Percentiles rank a stretch among this genome's conserved stretches.
Conservation (phyloP, 768 basidiomycete genomes). For the Podaxis sp. region DNA sequence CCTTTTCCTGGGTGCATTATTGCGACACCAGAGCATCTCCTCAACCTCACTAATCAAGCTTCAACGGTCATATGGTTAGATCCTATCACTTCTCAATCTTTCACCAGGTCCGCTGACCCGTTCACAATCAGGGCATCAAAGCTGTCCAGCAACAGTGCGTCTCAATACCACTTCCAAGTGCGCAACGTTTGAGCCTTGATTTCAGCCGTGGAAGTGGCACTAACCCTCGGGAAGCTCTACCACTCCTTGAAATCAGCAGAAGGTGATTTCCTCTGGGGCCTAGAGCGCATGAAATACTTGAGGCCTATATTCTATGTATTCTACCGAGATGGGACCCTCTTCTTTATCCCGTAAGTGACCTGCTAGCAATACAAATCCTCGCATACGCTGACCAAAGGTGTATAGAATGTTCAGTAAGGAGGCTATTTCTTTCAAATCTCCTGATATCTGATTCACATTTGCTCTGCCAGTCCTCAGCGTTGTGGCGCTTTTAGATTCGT, state of each 20-base stretch:
- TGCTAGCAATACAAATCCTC: neutral
- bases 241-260: neutral
- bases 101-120: neutral
- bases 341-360: constrained; percentile 1
- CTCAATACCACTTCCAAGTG: neutral
- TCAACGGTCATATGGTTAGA: neutral
- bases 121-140: neutral
- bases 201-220: neutral
- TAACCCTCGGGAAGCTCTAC: constrained; percentile 8
- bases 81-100: too few species aligned
- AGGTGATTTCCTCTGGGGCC: neutral
- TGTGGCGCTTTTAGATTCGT: neutral
- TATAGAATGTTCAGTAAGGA: constrained; percentile 3
- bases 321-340: constrained; percentile 10
- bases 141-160: constrained; percentile 4
- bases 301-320: constrained; percentile 5
- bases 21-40: neutral
- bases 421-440: too few species aligned
- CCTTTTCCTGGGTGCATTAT: neutral
- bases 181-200: too few species aligned
- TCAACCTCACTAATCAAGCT: neutral
- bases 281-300: constrained; percentile 5
- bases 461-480: neutral
- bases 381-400: neutral
- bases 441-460: neutral